Base-by-base conservation (phyloP, 2,329 filamentous ascomycete species). In the Emmonsiellopsis sp. region DNA sequence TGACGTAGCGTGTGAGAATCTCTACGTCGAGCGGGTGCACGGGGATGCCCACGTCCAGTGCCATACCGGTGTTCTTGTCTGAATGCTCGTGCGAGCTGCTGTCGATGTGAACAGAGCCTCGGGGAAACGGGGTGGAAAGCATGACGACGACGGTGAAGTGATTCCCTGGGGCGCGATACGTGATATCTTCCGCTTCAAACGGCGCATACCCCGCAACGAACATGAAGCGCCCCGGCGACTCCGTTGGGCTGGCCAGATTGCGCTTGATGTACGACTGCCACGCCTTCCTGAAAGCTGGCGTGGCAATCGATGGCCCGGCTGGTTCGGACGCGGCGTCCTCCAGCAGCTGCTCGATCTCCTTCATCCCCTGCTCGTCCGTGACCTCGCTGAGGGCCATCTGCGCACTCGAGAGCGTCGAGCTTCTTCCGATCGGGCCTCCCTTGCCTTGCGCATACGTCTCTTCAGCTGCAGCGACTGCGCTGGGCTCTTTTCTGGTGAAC, bases 391-490 rank as follows among this genome's bases (percentile, higher is more conserved):
- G 49, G 3, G 63, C 50, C 21, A 56, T 57, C 2, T 56, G 37
- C 56, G 51, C 46, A 42, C 51, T 53, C 14, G 55, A 55, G 11
- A 50, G 50, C 1, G 50, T 48, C 9, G 44, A 47, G 13, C 55
- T 50, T 6, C 32, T 53, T 9, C 48, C 44, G 34, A 56, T 55
- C 14, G 53, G 55, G 13, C 53, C 55, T 9, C 44, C 43, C 33
- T 53, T 49, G 34, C 52, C 33, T 37, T 53, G 49, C 5, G 47
- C 45, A 49, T 55, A 57, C 43, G 52, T 36, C 17, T 55, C 32
- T 46, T 55, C 47, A 46, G 72, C 71, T 0, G 77, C 57, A 63
- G 76, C 69, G 7, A 72, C 74, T 11, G 65, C 73, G 53, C 76
- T 75, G 49, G 69, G 70, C 54, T 71, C 76, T 3, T 61, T 54